Conservation (phyloP, 2,329 filamentous ascomycete species). For the Metarhizium robertsii region DNA sequence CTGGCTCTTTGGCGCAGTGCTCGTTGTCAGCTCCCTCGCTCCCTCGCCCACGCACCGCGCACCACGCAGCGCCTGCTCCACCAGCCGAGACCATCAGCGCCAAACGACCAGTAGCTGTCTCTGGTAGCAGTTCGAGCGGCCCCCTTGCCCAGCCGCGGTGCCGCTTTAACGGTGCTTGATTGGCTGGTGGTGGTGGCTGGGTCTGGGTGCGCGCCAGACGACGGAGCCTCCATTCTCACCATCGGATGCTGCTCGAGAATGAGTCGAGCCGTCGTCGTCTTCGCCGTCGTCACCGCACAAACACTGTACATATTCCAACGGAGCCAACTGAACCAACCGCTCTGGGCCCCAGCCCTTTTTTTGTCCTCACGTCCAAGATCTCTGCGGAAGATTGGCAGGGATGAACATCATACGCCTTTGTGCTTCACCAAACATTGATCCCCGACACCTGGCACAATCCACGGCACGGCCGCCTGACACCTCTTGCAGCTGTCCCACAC, state of each 20-base stretch:
- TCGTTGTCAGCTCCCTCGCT: too few species aligned
- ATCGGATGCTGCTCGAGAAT: not conserved
- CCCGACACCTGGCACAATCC: not conserved
- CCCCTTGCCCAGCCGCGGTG: constrained; percentile 10
- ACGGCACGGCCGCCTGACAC: not conserved
- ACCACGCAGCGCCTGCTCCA: not conserved
- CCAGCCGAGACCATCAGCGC: not conserved
- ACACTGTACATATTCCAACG: not conserved
- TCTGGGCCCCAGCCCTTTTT: not conserved
- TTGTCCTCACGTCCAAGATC: not conserved
- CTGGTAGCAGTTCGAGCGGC: not conserved
- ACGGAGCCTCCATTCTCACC: not conserved
- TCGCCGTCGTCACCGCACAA: constrained; percentile 4
- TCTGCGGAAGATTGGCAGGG: not conserved
- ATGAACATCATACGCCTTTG: not conserved
- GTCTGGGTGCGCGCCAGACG: constrained; percentile 3
- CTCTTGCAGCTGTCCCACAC: not conserved
- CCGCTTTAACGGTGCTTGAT: constrained; percentile 22
- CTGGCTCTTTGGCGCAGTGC: too few species aligned
- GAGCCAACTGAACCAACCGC: not conserved
- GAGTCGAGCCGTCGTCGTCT: not conserved
- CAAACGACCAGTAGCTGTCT: not conserved
- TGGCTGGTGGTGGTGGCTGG: constrained; percentile 25
- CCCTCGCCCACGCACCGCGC: too few species aligned
- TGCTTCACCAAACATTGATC: not conserved